Conservation (phyloP, 75 land plant genomes). For the Gnetum montanum region DNA sequence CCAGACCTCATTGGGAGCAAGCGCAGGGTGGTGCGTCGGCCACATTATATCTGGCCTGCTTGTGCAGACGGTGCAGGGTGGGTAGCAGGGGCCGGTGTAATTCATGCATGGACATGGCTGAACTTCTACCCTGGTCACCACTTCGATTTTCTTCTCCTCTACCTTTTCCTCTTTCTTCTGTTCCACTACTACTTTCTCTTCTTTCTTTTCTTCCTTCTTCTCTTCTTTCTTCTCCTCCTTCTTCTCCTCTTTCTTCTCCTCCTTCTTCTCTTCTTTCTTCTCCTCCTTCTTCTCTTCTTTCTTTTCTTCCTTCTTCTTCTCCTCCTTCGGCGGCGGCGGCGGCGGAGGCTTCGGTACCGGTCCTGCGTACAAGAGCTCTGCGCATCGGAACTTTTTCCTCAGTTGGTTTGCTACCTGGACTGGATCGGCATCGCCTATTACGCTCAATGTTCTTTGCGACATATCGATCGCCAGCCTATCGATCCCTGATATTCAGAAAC, state of each 20-base stretch:
- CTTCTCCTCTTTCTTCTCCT: conserved; percentile 1
- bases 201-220: background rate
- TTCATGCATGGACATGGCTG: no score
- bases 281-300: conserved; percentile 1
- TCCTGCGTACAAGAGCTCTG: background rate
- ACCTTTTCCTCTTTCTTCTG: background rate
- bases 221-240: conserved; percentile 2
- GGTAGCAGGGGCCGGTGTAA: background rate
- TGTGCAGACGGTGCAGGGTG: background rate
- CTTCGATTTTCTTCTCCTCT: background rate
- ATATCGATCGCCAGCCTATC: background rate
- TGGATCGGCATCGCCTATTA: conserved; percentile 2
- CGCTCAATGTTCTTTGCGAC: background rate
- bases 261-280: background rate
- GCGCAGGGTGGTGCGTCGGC: background rate
- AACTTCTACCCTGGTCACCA: no score
- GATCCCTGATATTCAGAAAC: background rate
- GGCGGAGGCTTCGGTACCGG: background rate
- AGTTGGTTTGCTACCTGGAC: background rate
- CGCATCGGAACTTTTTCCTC: background rate
- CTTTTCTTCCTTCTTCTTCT: background rate
- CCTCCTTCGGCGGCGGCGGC: background rate
- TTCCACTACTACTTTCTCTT: no score
- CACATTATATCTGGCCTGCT: background rate
- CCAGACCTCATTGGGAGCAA: background rate